phyloP scores from a whole-genome alignment of 108 stramenopile genomes.

The Stephanodiscus triporus region DNA sequence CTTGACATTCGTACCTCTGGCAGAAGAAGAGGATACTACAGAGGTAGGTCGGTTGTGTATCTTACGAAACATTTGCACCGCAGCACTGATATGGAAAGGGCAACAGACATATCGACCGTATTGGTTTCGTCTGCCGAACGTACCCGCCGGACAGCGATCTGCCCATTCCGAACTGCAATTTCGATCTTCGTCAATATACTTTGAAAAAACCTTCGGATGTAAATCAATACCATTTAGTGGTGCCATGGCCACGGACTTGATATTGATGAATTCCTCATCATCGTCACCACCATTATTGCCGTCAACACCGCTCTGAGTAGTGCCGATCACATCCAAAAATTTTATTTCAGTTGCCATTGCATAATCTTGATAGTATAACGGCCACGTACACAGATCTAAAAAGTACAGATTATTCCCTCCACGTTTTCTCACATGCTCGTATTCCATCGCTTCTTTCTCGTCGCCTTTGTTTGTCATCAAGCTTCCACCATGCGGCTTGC shows the following conservation, averaged over 20 bases:
- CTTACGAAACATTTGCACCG: slow-evolving; percentile 13
- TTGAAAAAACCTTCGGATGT: slow-evolving; percentile 16
- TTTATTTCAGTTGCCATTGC: slow-evolving; percentile 63
- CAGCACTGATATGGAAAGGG: slow-evolving; percentile 44
- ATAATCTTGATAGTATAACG: slow-evolving; percentile 85
- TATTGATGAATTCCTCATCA: slow-evolving; percentile 36
- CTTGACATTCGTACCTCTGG: neutral
- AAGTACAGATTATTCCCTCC: slow-evolving; percentile 79
- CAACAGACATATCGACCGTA: slow-evolving; percentile 44
- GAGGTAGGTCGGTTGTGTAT: neutral
- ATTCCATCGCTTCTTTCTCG: slow-evolving; percentile 1
- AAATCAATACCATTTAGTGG: slow-evolving; percentile 26
- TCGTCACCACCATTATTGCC: neutral
- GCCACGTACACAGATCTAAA: slow-evolving; percentile 79
- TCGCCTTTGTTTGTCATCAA: neutral
- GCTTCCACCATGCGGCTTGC: neutral
- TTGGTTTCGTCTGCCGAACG: slow-evolving; percentile 30
- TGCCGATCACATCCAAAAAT: slow-evolving; percentile 41
- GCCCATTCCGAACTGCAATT: slow-evolving; percentile 15
- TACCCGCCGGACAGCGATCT: slow-evolving; percentile 42
- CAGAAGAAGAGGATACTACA: neutral
- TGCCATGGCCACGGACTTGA: slow-evolving; percentile 25
- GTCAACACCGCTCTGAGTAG: neutral
- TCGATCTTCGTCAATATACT: slow-evolving; percentile 13
- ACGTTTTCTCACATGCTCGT: slow-evolving; percentile 47